Conservation (phyloP, 495 filamentous ascomycete species). For the Durotheca rogersii region DNA sequence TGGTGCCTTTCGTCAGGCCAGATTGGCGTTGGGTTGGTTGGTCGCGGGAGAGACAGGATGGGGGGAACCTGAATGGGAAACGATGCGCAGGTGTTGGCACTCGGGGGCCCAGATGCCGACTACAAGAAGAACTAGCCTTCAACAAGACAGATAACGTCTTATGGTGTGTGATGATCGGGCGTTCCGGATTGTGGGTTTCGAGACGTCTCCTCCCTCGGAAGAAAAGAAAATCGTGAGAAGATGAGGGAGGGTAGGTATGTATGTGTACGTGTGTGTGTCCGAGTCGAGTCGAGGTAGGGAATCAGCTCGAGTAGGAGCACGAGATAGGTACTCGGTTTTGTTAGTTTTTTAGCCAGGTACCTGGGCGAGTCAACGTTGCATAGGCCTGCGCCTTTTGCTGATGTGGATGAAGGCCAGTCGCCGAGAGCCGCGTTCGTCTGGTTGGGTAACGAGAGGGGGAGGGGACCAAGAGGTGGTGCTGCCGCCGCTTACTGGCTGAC, state of each 20-base stretch:
- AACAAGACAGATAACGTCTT: background rate
- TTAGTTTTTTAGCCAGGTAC: constrained; percentile 24
- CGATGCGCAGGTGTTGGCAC: background rate
- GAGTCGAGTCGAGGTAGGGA: no score
- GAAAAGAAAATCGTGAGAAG: no score
- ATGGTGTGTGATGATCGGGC: no score
- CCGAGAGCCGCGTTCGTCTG: constrained; percentile 23
- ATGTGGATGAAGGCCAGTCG: constrained; percentile 33
- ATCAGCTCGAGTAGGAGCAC: no score
- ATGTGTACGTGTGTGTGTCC: background rate
- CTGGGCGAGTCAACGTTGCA: constrained; percentile 32
- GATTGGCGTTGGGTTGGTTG: constrained; percentile 28
- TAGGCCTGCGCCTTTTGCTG: constrained; percentile 31
- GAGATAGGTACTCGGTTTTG: background rate
- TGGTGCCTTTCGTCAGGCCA: constrained; percentile 22
- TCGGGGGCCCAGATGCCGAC: background rate
- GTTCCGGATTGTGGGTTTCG: no score
- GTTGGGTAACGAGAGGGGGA: constrained; percentile 8
- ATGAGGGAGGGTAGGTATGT: background rate
- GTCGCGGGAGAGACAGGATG: constrained; percentile 26
- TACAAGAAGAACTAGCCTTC: no score
- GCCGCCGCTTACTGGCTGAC: constrained; percentile 26
- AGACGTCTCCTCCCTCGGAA: no score
- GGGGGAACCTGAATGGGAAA: constrained; percentile 5
- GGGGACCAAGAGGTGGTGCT: background rate